Evolutionary conservation across 208 protist genomes (phyloP).

Genomic region (Herpetomonas tarakana): DNA sequence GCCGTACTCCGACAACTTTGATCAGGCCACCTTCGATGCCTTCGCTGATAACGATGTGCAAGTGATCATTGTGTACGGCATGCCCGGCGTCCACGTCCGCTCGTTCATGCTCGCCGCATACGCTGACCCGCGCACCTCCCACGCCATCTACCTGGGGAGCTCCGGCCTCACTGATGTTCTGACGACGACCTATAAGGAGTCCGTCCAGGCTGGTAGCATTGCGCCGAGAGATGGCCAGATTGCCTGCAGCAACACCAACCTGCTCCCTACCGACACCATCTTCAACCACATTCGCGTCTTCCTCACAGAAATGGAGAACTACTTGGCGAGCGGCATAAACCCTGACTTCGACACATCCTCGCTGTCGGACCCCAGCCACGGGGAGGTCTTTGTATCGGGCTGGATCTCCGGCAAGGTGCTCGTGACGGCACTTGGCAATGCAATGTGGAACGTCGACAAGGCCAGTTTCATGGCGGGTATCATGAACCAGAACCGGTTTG

Average conservation of each 20-base stretch:
- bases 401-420: constrained; percentile 38
- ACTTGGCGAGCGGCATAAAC: constrained; percentile 22
- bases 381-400: constrained; percentile 35
- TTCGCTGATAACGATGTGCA: constrained; percentile 43
- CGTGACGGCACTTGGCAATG: constrained; percentile 10
- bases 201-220: constrained; percentile 4
- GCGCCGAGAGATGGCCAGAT: constrained; percentile 25
- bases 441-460: constrained; percentile 7
- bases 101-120: constrained; percentile 26
- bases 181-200: constrained; percentile 11
- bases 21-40: constrained; percentile 21
- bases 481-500: constrained; percentile 49
- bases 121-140: constrained; percentile 22
- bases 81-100: constrained; percentile 13
- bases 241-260: constrained; percentile 28
- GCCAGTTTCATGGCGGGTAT: constrained; percentile 15
- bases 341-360: constrained; percentile 11
- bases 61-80: constrained; percentile 39
- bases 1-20: constrained; percentile 8
- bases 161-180: constrained; percentile 18
- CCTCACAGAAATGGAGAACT: constrained; percentile 29
- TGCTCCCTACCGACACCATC: constrained; percentile 19
- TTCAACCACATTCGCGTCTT: constrained; percentile 30
- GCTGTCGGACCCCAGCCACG: constrained; percentile 5
- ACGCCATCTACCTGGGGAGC: constrained; percentile 24